Base-by-base conservation (phyloP, 495 filamentous ascomycete species). In the Podospora fimiseda region DNA sequence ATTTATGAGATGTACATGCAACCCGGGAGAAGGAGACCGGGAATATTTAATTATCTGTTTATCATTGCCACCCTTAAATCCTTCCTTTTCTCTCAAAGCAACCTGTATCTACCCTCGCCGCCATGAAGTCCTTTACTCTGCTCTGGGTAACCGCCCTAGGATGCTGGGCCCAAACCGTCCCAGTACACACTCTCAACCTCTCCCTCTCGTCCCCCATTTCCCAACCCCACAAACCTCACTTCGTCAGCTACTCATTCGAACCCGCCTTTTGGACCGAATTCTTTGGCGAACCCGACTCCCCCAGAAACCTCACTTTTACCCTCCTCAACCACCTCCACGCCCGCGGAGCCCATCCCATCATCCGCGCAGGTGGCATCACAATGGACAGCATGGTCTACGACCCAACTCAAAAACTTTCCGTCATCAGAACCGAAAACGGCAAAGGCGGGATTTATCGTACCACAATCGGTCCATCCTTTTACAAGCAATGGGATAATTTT, bases 211-310 rank as follows among this genome's bases (percentile, higher is more conserved):
- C 55, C 2, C 44, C 59, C n/a, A 48, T 61, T 18, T 61, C 59
- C 8, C 44, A 58, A n/a, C 33, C 43, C 16, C 59, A 61, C 48
- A 45, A 18, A 11, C 48, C 59, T 2, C 55, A 58, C 15, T 61
- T 61, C 16, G 49, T 58, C 23, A 58, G 55, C 36, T 61, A 61
- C 52, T 61, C 59, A 1, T 61, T 61, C 22, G 55, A 61, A 21
- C 59, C 59, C 11, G 59, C 59, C 21, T 58, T 56, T 38, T 61
- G 59, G 59, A 33, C 46, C 37, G 59, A 61, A 46, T 61, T 61
- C 52, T 61, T 61, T 20, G 59, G 59, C 49, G 59, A 61, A 46
- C 59, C 59, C 2, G 27, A 37, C 23, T 44, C 51, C 11, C 55
- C 55, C 0, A 37, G 57, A 1, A 56, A 53, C 41, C 57, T 60